These are phyloP conservation scores for Nitzschia sp. DNA, from an alignment of 108 stramenopile genomes.

Conservation along the genomic window DNA sequence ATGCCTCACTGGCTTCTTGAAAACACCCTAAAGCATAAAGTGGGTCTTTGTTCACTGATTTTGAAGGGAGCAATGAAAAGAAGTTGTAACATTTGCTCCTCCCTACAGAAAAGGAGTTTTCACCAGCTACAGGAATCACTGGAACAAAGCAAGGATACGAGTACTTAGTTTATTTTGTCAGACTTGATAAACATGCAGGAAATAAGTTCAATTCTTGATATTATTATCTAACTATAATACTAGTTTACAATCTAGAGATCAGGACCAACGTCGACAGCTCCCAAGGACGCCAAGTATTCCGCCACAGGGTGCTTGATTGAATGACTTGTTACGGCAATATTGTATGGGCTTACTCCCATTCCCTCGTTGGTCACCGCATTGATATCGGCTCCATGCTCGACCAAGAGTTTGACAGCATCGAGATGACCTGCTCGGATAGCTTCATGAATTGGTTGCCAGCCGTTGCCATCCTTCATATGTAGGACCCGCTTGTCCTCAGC, in stretches of 20 bases:
- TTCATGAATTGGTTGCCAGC: constrained; percentile 48
- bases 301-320: constrained; percentile 25
- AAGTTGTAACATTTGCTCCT: no score
- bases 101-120: no score
- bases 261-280: constrained; percentile 54
- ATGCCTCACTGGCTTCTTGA: no score
- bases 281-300: constrained; percentile 31
- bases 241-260: constrained; percentile 29
- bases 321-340: constrained; percentile 12
- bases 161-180: no score
- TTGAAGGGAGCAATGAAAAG: no score
- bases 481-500: constrained; percentile 7
- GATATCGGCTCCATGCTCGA: constrained; percentile 34
- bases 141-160: no score
- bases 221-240: no score
- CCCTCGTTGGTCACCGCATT: constrained; percentile 21
- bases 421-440: constrained; percentile 29
- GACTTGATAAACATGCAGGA: no score
- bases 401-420: constrained; percentile 32
- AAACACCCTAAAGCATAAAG: no score
- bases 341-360: constrained; percentile 20
- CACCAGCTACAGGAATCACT: no score
- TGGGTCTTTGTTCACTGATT: no score
- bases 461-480: constrained; percentile 29
- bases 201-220: no score